A percentile compares a stretch with the other conserved stretches of the same genome.
Conservation (phyloP, 208 protist genomes). For the Polymyxa betae region DNA sequence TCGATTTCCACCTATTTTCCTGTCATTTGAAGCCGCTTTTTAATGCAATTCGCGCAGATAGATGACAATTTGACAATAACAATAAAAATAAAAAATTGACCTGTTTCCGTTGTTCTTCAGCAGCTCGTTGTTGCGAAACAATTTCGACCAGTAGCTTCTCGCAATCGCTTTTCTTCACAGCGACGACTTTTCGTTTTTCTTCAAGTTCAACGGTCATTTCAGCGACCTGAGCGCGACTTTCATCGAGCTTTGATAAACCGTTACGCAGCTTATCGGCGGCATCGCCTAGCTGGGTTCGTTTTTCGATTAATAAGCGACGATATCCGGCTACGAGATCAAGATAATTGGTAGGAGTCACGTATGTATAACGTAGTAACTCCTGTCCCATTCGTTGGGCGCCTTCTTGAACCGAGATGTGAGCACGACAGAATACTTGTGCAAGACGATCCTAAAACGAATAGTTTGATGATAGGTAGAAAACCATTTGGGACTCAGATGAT, state of each 20-base stretch:
- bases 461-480: no score
- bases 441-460: conserved; percentile 74
- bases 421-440: conserved; percentile 86
- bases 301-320: conserved; percentile 85
- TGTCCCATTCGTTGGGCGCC: conserved; percentile 84
- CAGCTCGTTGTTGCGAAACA: conserved; percentile 88
- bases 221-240: conserved; percentile 74
- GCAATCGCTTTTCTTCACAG: conserved; percentile 82
- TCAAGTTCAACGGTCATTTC: conserved; percentile 79
- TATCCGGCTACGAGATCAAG: conserved; percentile 93
- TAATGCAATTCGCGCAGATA: neutral
- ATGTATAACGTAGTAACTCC: conserved; percentile 90
- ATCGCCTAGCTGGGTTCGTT: conserved; percentile 81
- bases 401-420: conserved; percentile 86
- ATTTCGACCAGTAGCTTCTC: conserved; percentile 93
- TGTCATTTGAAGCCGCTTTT: neutral
- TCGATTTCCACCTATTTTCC: conserved; percentile 70
- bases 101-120: conserved; percentile 92
- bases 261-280: conserved; percentile 72
- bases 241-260: conserved; percentile 76
- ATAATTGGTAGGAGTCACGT: conserved; percentile 97
- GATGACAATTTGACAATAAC: neutral
- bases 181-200: conserved; percentile 76
- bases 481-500: no score
- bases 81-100: conserved; percentile 72